These are phyloP conservation scores for Tanozyma kutaoensis DNA, from an alignment of 805 yeast species.

Conservation along the genomic window DNA sequence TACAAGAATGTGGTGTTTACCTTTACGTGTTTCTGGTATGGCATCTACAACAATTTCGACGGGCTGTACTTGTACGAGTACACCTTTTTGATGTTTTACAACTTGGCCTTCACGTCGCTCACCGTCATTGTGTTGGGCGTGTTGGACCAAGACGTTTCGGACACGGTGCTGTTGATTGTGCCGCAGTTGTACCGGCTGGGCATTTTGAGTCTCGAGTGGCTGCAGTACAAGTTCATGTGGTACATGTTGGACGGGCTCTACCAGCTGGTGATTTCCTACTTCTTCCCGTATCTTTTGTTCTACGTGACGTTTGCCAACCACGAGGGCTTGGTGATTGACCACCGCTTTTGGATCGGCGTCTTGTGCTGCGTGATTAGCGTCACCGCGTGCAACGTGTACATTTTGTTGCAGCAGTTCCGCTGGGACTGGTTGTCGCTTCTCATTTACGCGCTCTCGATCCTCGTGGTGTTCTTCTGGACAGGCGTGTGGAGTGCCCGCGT, in stretches of 20 bases:
- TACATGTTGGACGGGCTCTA: conserved; percentile 70
- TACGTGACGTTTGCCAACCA: conserved; percentile 19
- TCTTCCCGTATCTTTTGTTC: conserved; percentile 51
- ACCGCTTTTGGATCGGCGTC: conserved; percentile 63
- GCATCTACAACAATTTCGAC: conserved; percentile 61
- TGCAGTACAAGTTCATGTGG: conserved; percentile 50
- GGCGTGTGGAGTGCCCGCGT: conserved; percentile 58
- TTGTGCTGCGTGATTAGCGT: conserved; percentile 49
- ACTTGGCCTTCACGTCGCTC: conserved; percentile 70
- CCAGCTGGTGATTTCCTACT: conserved; percentile 61
- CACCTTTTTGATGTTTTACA: conserved; percentile 70
- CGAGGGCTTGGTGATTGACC: conserved; percentile 51
- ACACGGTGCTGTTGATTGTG: conserved; percentile 51
- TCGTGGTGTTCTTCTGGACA: conserved; percentile 60
- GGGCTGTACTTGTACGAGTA: conserved; percentile 71
- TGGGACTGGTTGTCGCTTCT: conserved; percentile 66
- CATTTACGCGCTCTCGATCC: conserved; percentile 38
- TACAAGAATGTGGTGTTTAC: conserved; percentile 70
- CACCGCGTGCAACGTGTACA: conserved; percentile 50
- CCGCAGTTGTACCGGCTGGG: conserved; percentile 70
- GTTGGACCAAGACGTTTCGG: conserved; percentile 71
- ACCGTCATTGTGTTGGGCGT: conserved; percentile 71
- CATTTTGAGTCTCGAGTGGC: conserved; percentile 61
- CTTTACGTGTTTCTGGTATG: conserved; percentile 68
- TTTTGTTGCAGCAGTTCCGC: conserved; percentile 52